These are phyloP conservation scores for Pseudomassariella vexata DNA, from an alignment of 2,329 filamentous ascomycete genomes.

Conservation along the genomic window DNA sequence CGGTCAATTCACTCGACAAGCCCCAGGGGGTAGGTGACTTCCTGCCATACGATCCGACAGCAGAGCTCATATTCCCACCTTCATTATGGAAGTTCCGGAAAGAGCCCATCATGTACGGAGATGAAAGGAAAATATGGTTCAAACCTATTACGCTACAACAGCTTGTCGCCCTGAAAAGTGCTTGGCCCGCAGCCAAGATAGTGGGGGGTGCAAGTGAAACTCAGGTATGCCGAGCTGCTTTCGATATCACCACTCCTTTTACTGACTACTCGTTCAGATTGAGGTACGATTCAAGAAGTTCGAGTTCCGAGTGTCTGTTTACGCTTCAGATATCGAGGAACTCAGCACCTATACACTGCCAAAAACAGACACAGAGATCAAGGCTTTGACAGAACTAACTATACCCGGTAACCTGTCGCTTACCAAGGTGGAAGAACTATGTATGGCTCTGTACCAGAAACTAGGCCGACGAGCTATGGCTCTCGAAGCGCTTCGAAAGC, in stretches of 20 bases:
- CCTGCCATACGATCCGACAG: conserved; percentile 76
- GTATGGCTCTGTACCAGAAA: conserved; percentile 74
- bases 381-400: no score
- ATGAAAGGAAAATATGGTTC: conserved; percentile 92
- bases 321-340: conserved; percentile 88
- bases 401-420: conserved; percentile 90
- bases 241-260: no score
- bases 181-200: conserved; percentile 80
- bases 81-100: conserved; percentile 76
- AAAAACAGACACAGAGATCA: conserved; percentile 80
- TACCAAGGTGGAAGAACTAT: conserved; percentile 85
- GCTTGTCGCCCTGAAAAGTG: conserved; percentile 84
- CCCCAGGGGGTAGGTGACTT: conserved; percentile 43
- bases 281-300: conserved; percentile 97
- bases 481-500: conserved; percentile 87
- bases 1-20: no score
- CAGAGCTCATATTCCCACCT: conserved; percentile 92
- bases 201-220: conserved; percentile 96
- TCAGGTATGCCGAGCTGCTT: no score
- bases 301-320: conserved; percentile 84
- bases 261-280: conserved; percentile 74
- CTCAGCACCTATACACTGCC: conserved; percentile 75
- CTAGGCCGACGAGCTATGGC: conserved; percentile 67
- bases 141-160: conserved; percentile 82
- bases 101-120: conserved; percentile 80